These are phyloP conservation scores for Trichophyton mentagrophytes DNA, from an alignment of 2,329 filamentous ascomycete genomes.

Conservation along the genomic window DNA sequence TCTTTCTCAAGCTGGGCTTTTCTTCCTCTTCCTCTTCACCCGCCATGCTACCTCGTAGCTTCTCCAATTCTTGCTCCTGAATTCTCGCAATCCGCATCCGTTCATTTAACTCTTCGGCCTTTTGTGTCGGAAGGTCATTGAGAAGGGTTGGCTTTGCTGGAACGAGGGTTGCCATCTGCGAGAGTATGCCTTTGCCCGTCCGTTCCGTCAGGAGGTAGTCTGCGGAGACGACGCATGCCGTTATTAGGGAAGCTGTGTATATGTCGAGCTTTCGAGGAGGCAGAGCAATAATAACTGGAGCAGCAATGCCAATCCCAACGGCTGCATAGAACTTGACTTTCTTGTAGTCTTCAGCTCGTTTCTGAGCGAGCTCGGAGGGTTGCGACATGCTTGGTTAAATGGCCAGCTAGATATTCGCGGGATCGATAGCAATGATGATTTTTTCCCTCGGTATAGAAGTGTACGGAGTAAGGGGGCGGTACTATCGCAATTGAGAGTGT, in stretches of 20 bases:
- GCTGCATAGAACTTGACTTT: constrained; percentile 31
- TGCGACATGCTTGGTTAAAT: neutral
- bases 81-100: constrained; percentile 12
- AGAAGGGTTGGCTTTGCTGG: constrained; percentile 7
- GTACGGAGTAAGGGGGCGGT: neutral
- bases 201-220: constrained; percentile 36
- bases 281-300: constrained; percentile 42
- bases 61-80: constrained; percentile 7
- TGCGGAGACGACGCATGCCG: constrained; percentile 37
- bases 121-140: constrained; percentile 14
- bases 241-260: constrained; percentile 44
- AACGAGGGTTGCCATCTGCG: constrained; percentile 18
- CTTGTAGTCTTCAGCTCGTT: constrained; percentile 26
- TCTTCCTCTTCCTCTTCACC: constrained; percentile 18
- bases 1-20: constrained; percentile 9
- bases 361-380: constrained; percentile 8
- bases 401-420: neutral
- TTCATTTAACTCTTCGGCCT: constrained; percentile 14
- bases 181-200: constrained; percentile 27
- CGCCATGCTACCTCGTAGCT: constrained; percentile 16
- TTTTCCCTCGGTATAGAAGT: neutral
- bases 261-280: constrained; percentile 51
- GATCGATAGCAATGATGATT: neutral
- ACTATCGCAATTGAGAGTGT: neutral
- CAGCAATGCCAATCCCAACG: constrained; percentile 36